Percentiles rank a stretch among this genome's conserved stretches.
phyloP scores from a whole-genome alignment of 2,329 filamentous ascomycete genomes.

The Paradendryphiella salina region DNA sequence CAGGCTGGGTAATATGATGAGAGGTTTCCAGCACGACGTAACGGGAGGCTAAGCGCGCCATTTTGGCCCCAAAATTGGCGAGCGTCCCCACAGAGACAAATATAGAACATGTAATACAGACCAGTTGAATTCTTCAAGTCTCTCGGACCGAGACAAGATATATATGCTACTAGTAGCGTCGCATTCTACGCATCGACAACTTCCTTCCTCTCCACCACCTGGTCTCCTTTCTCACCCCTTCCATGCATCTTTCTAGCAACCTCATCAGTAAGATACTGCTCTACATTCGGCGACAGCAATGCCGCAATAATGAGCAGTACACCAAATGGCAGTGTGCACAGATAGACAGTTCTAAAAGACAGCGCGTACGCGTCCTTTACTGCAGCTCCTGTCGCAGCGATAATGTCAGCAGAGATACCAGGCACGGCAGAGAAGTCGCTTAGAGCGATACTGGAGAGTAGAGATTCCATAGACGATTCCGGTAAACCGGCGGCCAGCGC shows the following conservation, averaged over 20 bases:
- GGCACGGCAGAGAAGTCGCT: slow-evolving; percentile 32
- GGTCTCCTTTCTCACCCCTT: slow-evolving; percentile 15
- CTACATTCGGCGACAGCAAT: slow-evolving; percentile 49
- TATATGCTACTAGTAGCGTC: no score
- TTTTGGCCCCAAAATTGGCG: neutral
- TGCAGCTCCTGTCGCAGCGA: slow-evolving; percentile 40
- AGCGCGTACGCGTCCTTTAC: slow-evolving; percentile 49
- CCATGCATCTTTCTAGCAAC: slow-evolving; percentile 52
- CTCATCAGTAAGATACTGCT: slow-evolving; percentile 50
- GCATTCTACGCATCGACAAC: slow-evolving; percentile 11
- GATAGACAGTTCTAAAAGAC: slow-evolving; percentile 54
- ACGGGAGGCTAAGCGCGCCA: neutral
- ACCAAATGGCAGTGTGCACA: slow-evolving; percentile 46
- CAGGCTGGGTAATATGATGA: neutral
- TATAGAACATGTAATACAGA: no score
- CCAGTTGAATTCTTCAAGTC: no score
- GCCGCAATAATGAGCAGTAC: slow-evolving; percentile 45
- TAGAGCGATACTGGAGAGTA: slow-evolving; percentile 29
- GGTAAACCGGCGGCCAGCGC: slow-evolving; percentile 33
- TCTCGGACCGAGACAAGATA: no score
- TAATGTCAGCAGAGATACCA: slow-evolving; percentile 32
- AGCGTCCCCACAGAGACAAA: neutral
- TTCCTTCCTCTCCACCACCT: slow-evolving; percentile 20
- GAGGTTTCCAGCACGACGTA: neutral
- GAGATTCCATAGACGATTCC: slow-evolving; percentile 21